Conservation (phyloP, 73 alveolate genomes). For the Breviolum minutum region DNA sequence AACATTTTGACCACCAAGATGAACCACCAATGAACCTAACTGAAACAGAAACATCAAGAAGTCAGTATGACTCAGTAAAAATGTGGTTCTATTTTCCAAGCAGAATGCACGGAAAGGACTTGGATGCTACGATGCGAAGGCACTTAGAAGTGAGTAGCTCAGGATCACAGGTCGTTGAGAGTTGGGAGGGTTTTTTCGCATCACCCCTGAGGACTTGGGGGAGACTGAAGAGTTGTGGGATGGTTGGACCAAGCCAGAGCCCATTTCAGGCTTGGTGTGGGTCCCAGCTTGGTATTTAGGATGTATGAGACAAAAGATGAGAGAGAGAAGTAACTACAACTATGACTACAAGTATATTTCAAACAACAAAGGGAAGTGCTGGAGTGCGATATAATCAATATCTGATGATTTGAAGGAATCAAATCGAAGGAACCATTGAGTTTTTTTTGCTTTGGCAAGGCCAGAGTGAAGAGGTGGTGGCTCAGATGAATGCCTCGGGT, state of each 20-base stretch:
- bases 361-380: not conserved
- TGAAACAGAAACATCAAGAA: no score
- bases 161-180: not conserved
- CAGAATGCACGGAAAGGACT: not conserved
- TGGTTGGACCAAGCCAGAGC: constrained; percentile 66
- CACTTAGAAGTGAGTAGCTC: not conserved
- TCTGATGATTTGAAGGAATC: no score
- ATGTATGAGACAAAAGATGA: no score
- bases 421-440: no score
- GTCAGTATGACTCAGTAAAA: no score
- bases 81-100: no score
- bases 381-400: not conserved
- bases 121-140: constrained; percentile 8
- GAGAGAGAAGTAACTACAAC: no score
- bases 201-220: constrained; percentile 20
- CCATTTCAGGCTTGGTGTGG: not conserved
- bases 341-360: no score
- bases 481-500: not conserved
- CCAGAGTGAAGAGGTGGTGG: not conserved
- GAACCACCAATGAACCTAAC: no score
- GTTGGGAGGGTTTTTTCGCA: not conserved
- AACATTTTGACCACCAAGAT: no score
- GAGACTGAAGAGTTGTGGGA: constrained; percentile 58
- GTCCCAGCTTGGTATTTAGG: no score
- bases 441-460: not conserved